Evolutionary conservation across 768 basidiomycete genomes (phyloP).

Genomic region (Leccinum longicurvipes): DNA sequence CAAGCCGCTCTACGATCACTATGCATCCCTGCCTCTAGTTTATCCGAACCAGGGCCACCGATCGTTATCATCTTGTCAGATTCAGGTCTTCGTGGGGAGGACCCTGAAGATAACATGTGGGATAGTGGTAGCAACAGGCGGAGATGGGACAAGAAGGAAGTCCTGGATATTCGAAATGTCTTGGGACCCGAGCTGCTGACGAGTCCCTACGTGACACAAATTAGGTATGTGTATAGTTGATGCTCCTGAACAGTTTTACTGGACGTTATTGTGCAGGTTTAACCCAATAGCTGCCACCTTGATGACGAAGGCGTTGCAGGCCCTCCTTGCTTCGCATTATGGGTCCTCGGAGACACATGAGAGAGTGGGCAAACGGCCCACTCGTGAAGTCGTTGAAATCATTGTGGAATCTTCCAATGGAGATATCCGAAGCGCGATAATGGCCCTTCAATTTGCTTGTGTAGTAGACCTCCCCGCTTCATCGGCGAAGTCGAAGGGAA

Average conservation of each 20-base stretch:
- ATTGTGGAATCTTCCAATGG: constrained; percentile 82
- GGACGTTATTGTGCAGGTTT: constrained; percentile 51
- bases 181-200: constrained; percentile 64
- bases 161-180: constrained; percentile 65
- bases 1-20: constrained; percentile 65
- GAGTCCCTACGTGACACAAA: constrained; percentile 76
- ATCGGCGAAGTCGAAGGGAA: constrained; percentile 17
- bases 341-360: constrained; percentile 21
- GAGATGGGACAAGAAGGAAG: constrained; percentile 50
- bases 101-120: constrained; percentile 45
- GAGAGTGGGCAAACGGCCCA: constrained; percentile 36
- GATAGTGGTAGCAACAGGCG: constrained; percentile 40
- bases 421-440: constrained; percentile 91
- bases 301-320: constrained; percentile 72
- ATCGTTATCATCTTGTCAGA: constrained; percentile 84
- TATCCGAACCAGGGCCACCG: constrained; percentile 41
- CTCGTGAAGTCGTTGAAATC: constrained; percentile 67
- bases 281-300: constrained; percentile 90
- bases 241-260: not conserved
- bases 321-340: constrained; percentile 50
- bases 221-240: constrained; percentile 51
- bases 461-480: constrained; percentile 33
- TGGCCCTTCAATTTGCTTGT: constrained; percentile 87
- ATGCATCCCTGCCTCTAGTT: constrained; percentile 31
- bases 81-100: constrained; percentile 72